These are phyloP conservation scores for Suhomyces sp. DNA, from an alignment of 805 yeast species.

Conservation along the genomic window DNA sequence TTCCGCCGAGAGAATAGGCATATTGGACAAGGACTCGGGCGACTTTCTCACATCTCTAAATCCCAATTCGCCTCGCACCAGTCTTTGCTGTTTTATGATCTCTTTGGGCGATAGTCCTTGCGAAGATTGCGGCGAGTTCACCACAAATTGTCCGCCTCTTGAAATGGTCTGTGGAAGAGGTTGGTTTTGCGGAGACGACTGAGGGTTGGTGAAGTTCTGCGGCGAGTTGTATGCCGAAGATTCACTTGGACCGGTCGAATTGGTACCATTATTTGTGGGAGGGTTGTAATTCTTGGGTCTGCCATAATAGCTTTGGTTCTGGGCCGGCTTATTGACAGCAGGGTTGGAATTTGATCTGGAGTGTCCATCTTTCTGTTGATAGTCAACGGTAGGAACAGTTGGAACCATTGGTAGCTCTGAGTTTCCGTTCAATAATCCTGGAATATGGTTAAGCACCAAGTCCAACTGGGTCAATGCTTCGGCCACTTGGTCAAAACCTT, in stretches of 20 bases:
- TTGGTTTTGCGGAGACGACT: background rate
- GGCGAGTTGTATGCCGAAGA: conserved; percentile 19
- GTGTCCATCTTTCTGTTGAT: conserved; percentile 5
- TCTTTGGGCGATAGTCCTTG: conserved; percentile 32
- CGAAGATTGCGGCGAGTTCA: conserved; percentile 26
- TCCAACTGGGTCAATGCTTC: conserved; percentile 71
- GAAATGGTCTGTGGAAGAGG: conserved; percentile 9
- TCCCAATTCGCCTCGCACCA: background rate
- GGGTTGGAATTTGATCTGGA: background rate
- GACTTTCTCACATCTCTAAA: background rate
- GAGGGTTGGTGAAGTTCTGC: conserved; percentile 11
- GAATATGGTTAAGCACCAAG: conserved; percentile 68
- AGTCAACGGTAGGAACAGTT: conserved; percentile 26
- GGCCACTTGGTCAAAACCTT: conserved; percentile 75
- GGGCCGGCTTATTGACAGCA: background rate
- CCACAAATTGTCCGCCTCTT: conserved; percentile 16
- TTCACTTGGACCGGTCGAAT: conserved; percentile 1
- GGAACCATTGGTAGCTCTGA: conserved; percentile 38
- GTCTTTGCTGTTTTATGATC: conserved; percentile 15
- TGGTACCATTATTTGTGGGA: background rate
- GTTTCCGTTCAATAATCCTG: conserved; percentile 53
- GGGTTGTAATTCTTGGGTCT: conserved; percentile 2
- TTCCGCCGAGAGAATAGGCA: background rate
- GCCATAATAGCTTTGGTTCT: conserved; percentile 1
- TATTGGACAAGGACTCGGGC: background rate